Conservation (phyloP, 1,284 basidiomycete species). For the Pisolithus thermaeus region DNA sequence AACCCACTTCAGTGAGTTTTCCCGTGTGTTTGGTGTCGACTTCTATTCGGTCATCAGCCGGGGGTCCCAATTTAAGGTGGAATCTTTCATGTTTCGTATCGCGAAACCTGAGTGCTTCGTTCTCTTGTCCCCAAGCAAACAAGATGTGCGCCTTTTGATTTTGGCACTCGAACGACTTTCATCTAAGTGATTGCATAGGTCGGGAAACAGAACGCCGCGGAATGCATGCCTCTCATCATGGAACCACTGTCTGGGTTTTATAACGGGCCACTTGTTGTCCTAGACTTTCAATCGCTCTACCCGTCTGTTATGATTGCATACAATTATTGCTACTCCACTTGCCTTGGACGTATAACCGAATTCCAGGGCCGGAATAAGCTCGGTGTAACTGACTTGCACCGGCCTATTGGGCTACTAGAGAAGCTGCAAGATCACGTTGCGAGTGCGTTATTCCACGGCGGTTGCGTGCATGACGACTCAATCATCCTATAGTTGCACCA, state of each 20-base stretch:
- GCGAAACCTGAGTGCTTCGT: constrained; percentile 96
- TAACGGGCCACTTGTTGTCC: constrained; percentile 69
- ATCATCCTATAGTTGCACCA: constrained; percentile 64
- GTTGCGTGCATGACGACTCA: background rate
- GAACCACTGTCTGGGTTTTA: constrained; percentile 94
- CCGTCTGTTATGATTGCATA: constrained; percentile 98
- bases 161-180: background rate
- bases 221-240: constrained; percentile 91
- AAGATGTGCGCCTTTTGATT: constrained; percentile 53
- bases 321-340: constrained; percentile 97
- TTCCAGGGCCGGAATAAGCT: constrained; percentile 90
- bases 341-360: constrained; percentile 79
- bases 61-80: constrained; percentile 97
- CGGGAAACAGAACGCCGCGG: constrained; percentile 93
- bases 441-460: constrained; percentile 38
- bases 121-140: constrained; percentile 79
- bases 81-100: constrained; percentile 96
- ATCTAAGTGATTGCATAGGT: constrained; percentile 48
- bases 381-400: constrained; percentile 74
- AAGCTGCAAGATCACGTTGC: constrained; percentile 69
- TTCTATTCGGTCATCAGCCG: constrained; percentile 94
- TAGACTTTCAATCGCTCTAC: constrained; percentile 96
- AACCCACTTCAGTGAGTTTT: constrained; percentile 70
- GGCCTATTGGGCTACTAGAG: constrained; percentile 66
- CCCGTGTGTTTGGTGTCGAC: constrained; percentile 94